Evolutionary conservation across 2,329 filamentous ascomycete species (phyloP), one percentile per base, ranked within the genome.

Genomic region (Periconia sp.): DNA sequence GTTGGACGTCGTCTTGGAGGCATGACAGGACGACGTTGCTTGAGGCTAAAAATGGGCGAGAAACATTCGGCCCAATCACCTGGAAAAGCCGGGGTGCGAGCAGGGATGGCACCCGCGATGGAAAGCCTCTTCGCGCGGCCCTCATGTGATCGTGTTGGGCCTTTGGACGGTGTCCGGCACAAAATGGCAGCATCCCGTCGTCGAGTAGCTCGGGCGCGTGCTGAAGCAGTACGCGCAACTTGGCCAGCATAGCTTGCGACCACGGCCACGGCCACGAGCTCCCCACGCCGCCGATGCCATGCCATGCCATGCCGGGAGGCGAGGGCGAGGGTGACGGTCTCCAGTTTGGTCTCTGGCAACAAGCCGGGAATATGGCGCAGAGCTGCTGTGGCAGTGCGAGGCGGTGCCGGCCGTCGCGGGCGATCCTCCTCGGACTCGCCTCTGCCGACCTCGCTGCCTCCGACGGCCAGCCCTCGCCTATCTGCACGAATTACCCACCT

Each of bases 1-100:
- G 48, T 59, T 57, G 47, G 63, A 39, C 38, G 60, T 50, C 19
- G 63, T 57, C 63, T 67, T 68, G 65, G 63, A 52, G 39, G 49
- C 45, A 61, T 57, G 56, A 69, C 65, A 69, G 67, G 67, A 61
- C 55, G 61, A 61, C 59, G 63, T 66, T 66, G 59, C 46, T 64
- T 61, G 61, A 52, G 55, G 51, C 65, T 66, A 69, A 65, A 65
- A 59, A 65, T 65, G 61, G 59, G 61, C 59, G 45, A 38, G 46
- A 61, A 54, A 58, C 42, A 51, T 31, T 44, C 53, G 36, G 55
- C 52, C 65, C 67, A 69, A 70, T 69, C 56, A 68, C 44, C 43
- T 45, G 44, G 54, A 36, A n/a, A 22, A 52, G 57, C 66, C 50
- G 59, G 65, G 65, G 53, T 63, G 40, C 6, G 44, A 54, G 51